Percentiles rank a stretch among this genome's conserved stretches.
Conservation (phyloP, 148 eudicot genomes). For the Diospyros kaki region DNA sequence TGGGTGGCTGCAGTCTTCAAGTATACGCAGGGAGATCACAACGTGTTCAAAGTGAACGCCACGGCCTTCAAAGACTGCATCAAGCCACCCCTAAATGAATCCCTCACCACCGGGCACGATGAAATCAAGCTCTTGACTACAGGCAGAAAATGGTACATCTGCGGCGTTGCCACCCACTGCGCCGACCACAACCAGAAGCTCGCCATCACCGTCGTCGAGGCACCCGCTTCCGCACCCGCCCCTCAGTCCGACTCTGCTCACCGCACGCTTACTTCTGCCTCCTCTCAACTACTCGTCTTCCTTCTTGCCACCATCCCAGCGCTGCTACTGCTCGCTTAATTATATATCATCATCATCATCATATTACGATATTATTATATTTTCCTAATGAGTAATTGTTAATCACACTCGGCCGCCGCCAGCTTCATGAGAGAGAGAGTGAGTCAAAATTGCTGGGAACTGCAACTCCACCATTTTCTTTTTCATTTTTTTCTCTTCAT, state of each 20-base stretch:
- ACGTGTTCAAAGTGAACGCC: constrained; percentile 23
- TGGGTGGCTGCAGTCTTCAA: constrained; percentile 15
- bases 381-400: no score
- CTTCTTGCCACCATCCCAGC: no score
- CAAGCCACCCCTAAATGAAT: neutral
- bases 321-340: no score
- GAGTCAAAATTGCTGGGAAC: no score
- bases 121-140: constrained; percentile 16
- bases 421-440: no score
- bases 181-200: constrained; percentile 22
- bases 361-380: no score
- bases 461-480: no score
- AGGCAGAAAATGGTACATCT: constrained; percentile 35
- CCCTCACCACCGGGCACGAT: constrained; percentile 22
- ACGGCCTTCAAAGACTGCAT: constrained; percentile 12
- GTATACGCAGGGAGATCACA: constrained; percentile 14
- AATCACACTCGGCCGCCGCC: no score
- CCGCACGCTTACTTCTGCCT: neutral
- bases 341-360: no score
- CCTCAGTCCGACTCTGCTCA: constrained; percentile 9
- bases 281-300: no score
- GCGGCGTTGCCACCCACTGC: constrained; percentile 26
- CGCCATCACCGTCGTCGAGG: constrained; percentile 20
- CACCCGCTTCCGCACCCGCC: constrained; percentile 13
- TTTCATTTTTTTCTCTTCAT: no score